Conservation (phyloP, 352 stramenopile genomes). For the Pythium volutum region DNA sequence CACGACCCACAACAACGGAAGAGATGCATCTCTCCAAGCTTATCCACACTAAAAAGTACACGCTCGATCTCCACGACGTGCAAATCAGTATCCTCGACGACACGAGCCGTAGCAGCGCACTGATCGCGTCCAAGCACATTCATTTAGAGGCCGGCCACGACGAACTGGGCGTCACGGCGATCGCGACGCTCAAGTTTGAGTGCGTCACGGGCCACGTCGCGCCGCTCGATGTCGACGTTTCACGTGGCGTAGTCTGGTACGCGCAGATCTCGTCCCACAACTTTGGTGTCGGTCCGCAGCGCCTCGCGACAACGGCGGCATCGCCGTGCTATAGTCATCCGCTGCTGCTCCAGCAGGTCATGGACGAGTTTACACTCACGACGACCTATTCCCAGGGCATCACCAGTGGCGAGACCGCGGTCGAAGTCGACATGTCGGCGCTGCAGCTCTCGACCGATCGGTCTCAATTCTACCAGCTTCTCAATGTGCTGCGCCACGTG, state of each 20-base stretch:
- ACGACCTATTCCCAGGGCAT: conserved; percentile 53
- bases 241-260: conserved; percentile 71
- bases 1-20: conserved; percentile 2
- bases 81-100: conserved; percentile 82
- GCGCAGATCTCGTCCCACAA: conserved; percentile 20
- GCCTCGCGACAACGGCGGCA: conserved; percentile 14
- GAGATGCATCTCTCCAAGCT: conserved; percentile 23
- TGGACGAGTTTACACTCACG: conserved; percentile 75
- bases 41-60: conserved; percentile 71
- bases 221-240: conserved; percentile 75
- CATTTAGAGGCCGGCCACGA: conserved; percentile 71
- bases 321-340: too few species aligned
- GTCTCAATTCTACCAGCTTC: conserved; percentile 80
- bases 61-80: conserved; percentile 65
- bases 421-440: conserved; percentile 67
- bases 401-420: conserved; percentile 37
- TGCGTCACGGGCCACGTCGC: conserved; percentile 69
- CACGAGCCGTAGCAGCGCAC: conserved; percentile 54
- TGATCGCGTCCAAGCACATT: conserved; percentile 74
- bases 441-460: conserved; percentile 70
- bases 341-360: conserved; percentile 62
- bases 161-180: conserved; percentile 35
- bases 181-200: conserved; percentile 61
- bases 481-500: conserved; percentile 75
- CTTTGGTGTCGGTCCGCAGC: background rate